Conservation (phyloP, 148 eudicot genomes). For the Cornus suecica region DNA sequence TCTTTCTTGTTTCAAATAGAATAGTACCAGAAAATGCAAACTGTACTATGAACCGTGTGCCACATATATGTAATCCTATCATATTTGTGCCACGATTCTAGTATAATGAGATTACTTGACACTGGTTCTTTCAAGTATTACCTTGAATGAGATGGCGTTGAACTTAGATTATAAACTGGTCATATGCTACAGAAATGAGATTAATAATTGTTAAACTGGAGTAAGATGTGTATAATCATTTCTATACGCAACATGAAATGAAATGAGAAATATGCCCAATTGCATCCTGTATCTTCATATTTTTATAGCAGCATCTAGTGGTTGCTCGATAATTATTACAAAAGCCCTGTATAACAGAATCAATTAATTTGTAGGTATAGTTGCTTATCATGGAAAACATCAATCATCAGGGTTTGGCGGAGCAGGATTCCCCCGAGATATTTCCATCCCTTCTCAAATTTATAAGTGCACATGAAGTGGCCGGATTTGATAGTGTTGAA, state of each 20-base stretch:
- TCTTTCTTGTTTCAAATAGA: neutral
- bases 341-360: neutral
- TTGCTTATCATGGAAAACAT: slow-evolving; percentile 39
- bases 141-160: neutral
- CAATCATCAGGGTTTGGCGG: slow-evolving; percentile 11
- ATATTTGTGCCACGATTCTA: neutral
- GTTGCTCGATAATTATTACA: neutral
- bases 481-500: slow-evolving; percentile 49
- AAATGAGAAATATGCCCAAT: neutral
- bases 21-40: neutral
- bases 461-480: slow-evolving; percentile 40
- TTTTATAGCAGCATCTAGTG: neutral
- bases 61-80: neutral
- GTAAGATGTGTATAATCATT: neutral
- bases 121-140: neutral
- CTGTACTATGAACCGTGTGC: neutral
- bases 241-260: neutral
- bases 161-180: neutral
- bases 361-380: slow-evolving; percentile 14
- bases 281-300: neutral
- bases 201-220: neutral
- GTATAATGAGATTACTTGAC: neutral
- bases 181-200: neutral
- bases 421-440: slow-evolving; percentile 23
- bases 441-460: slow-evolving; percentile 53